Percentiles rank a stretch among this genome's conserved stretches.
These are phyloP conservation scores for Lasiodiplodia gonubiensis DNA, from an alignment of 2,329 filamentous ascomycete genomes.

Conservation along the genomic window DNA sequence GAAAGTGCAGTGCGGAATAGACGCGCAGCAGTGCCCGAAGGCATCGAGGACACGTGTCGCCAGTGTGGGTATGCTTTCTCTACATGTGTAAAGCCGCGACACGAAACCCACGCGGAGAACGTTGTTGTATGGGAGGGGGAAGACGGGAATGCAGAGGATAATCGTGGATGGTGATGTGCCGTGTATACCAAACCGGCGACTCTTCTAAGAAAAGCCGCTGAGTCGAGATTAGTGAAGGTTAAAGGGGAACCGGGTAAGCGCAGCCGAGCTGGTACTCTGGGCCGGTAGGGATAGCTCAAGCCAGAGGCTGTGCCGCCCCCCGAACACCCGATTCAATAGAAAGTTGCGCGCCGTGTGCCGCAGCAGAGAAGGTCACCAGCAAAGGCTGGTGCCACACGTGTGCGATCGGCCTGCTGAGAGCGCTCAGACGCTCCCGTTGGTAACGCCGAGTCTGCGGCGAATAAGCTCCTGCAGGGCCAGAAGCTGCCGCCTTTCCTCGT, in stretches of 20 bases:
- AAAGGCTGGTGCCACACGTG: constrained; percentile 6
- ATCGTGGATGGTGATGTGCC: constrained; percentile 15
- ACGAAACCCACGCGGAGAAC: constrained; percentile 2
- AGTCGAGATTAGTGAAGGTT: constrained; percentile 19
- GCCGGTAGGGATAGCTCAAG: constrained; percentile 4
- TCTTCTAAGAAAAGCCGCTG: constrained; percentile 5
- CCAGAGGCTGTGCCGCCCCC: constrained; percentile 21
- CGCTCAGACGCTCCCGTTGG: constrained; percentile 23
- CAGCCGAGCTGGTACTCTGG: constrained; percentile 18
- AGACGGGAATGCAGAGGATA: not conserved
- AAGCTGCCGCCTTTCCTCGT: constrained; percentile 28
- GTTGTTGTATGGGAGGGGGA: not conserved
- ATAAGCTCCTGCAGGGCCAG: constrained; percentile 29
- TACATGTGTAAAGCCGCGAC: constrained; percentile 7
- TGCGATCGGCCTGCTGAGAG: constrained; percentile 11
- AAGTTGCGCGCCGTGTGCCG: constrained; percentile 15
- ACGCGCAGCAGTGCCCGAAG: constrained; percentile 15
- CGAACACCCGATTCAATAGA: constrained; percentile 14
- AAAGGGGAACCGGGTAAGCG: constrained; percentile 15
- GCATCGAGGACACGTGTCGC: constrained; percentile 22
- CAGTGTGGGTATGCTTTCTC: constrained; percentile 4
- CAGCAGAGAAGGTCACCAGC: not conserved
- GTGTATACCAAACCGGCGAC: not conserved
- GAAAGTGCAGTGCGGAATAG: not conserved
- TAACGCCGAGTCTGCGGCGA: constrained; percentile 27